Evolutionary conservation across 2,329 filamentous ascomycete genomes (phyloP).

Genomic region (Clonostachys sp.): DNA sequence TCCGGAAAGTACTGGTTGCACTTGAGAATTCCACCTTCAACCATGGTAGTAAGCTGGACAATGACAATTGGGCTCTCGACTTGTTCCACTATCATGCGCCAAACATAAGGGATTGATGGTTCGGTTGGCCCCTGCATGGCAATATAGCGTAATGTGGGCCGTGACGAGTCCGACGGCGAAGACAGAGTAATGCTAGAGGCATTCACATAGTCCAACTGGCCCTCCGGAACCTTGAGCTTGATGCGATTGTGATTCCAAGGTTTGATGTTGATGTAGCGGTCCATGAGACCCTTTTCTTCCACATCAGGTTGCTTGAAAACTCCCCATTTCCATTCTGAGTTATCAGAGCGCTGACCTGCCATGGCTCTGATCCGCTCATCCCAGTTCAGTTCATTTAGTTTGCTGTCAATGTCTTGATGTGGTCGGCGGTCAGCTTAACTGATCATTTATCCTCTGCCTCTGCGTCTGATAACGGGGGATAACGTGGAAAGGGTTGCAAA

Average conservation of each 20-base stretch:
- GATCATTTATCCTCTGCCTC: slow-evolving; percentile 3
- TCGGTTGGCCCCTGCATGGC: slow-evolving; percentile 89
- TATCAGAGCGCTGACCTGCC: slow-evolving; percentile 22
- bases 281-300: slow-evolving; percentile 39
- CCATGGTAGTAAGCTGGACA: slow-evolving; percentile 89
- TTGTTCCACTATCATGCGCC: slow-evolving; percentile 93
- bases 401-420: slow-evolving; percentile 38
- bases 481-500: slow-evolving; percentile 10
- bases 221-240: slow-evolving; percentile 71
- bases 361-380: slow-evolving; percentile 43
- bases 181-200: slow-evolving; percentile 65
- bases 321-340: slow-evolving; percentile 24
- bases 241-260: slow-evolving; percentile 86
- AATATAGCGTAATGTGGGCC: slow-evolving; percentile 63
- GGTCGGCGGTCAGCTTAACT: not conserved
- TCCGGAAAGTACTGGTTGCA: slow-evolving; percentile 85
- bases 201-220: slow-evolving; percentile 75
- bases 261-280: slow-evolving; percentile 86
- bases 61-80: slow-evolving; percentile 69
- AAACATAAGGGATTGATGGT: slow-evolving; percentile 74
- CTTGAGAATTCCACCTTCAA: slow-evolving; percentile 74
- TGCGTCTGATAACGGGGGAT: not conserved
- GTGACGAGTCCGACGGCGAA: slow-evolving; percentile 28
- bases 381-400: slow-evolving; percentile 50
- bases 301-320: slow-evolving; percentile 24